Conservation (phyloP, 2,329 filamentous ascomycete genomes). For the Davidsoniella australis region DNA sequence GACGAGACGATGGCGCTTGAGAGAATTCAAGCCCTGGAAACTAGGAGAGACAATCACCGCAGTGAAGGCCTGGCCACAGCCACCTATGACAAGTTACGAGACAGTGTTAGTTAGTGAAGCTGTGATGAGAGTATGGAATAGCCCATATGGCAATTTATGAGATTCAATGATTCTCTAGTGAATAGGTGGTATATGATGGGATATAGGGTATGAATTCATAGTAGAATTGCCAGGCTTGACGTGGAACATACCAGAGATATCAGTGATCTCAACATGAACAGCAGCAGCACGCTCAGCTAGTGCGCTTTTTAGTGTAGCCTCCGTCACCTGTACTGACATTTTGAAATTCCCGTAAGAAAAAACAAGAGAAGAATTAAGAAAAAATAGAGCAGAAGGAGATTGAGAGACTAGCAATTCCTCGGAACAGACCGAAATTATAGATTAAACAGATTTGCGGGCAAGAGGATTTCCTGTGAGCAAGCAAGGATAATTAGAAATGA, state of each 20-base stretch:
- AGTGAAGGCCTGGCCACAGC: slow-evolving; percentile 45
- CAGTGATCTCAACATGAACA: slow-evolving; percentile 69
- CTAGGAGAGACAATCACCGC: slow-evolving; percentile 44
- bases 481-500: too few species aligned
- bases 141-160: neutral
- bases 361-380: neutral
- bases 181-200: slow-evolving; percentile 6
- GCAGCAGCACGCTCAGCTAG: slow-evolving; percentile 56
- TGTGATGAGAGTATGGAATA: slow-evolving; percentile 4
- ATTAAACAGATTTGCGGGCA: too few species aligned
- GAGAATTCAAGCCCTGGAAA: slow-evolving; percentile 55
- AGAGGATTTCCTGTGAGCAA: too few species aligned
- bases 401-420: neutral
- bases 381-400: neutral
- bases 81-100: slow-evolving; percentile 24
- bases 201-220: too few species aligned
- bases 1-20: slow-evolving; percentile 74
- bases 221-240: neutral
- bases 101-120: slow-evolving; percentile 9
- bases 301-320: slow-evolving; percentile 50
- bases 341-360: neutral
- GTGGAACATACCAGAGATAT: slow-evolving; percentile 61
- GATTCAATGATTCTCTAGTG: neutral
- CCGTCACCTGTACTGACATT: slow-evolving; percentile 28
- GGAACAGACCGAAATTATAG: too few species aligned